Base-by-base conservation (phyloP, 768 basidiomycete genomes). In the Boletellus emodensis region DNA sequence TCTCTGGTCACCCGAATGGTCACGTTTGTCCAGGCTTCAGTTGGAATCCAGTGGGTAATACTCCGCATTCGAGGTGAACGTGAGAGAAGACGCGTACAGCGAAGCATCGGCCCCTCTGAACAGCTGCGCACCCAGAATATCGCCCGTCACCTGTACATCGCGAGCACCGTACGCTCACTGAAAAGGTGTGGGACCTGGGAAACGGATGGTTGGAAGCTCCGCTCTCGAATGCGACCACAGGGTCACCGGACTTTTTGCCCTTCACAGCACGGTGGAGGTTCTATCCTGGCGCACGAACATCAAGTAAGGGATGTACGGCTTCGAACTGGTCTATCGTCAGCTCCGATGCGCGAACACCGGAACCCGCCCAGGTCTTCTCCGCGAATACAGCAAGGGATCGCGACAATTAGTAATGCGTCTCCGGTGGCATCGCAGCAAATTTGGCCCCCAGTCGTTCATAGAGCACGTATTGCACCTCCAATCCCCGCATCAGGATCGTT, bases 401-500 rank as follows among this genome's bases (percentile, higher is more conserved):
- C 7, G 74, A 63, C 8, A 76, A 61, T 45, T 75, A 72, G 55
- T 74, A 73, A 52, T 74, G 75, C 2, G 69, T 67, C 61, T 76
- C 75, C 11, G 74, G 60, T 8, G 68, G 68, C 6, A 73, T 75
- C 28, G 72, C 75, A 32, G 74, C 72, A 33, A n/a, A n/a, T 74
- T 76, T 43, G 75, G 70, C 1, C 75, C 75, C 72, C 73, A 75
- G 58, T 76, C 75, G 40, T 71, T 73, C 72, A 73, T 9, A 72
- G 54, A 1, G 67, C 71, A 57, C 73, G 69, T 14, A 72, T 67
- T 0, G 67, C 61, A 22, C 71, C 72, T 4, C 67, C 55, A 18
- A 73, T 59, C 11, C 63, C 60, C 1, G 61, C 48, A 17, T 64
- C 48, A 12, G 61, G 45, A 51, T 71, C 69, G 5, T 48, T 50